Base-by-base conservation (phyloP, 2,329 filamentous ascomycete species). In the Tolypocladium ophioglossoides region DNA sequence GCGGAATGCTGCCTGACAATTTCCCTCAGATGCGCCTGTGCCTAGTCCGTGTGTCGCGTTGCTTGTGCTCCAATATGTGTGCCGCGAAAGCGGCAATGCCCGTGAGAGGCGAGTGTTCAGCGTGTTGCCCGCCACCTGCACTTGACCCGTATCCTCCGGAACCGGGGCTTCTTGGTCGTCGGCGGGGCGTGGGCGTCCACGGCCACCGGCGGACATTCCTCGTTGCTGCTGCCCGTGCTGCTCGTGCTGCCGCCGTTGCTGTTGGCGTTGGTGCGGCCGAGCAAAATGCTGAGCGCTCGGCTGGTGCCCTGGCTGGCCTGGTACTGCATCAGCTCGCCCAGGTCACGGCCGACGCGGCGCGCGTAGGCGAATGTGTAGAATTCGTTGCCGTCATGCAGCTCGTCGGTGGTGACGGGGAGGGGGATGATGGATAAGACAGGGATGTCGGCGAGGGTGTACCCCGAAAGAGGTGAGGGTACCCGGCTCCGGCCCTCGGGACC, bases 331-430 rank as follows among this genome's bases (percentile, higher is more conserved):
- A 63, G 52, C 47, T 64, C 63, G 39, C 59, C 59, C 14, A 63
- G 63, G 39, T 70, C 66, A 38, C 62, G 64, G 50, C 65, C 62
- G 2, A 62, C 61, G 16, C 64, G 62, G 2, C 61, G 61, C 1
- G 66, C 63, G 39, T 64, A 64, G 27, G 59, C 59, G 24, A 64
- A 63, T 1, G 65, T 61, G 55, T 71, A 71, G 35, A 64, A 68
- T 34, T 66, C 61, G 11, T 60, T 61, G 22, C 68, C 68, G 46
- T 69, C 65, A 4, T 62, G 59, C 10, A 71, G 56, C 55, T 71
- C 68, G 50, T 47, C 56, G 1, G 65, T 58, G 22, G 61, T 55
- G 2, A 71, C 58, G 10, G 68, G 68, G 0, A 71, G 57, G 0
- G 66, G 57, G 10, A 71, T 60, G n/a, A 66, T 57, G 46, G 68